A percentile compares a stretch with the other conserved stretches of the same genome.
These are phyloP conservation scores for Diutina siamensis DNA, from an alignment of 1,139 yeast genomes.

Conservation along the genomic window DNA sequence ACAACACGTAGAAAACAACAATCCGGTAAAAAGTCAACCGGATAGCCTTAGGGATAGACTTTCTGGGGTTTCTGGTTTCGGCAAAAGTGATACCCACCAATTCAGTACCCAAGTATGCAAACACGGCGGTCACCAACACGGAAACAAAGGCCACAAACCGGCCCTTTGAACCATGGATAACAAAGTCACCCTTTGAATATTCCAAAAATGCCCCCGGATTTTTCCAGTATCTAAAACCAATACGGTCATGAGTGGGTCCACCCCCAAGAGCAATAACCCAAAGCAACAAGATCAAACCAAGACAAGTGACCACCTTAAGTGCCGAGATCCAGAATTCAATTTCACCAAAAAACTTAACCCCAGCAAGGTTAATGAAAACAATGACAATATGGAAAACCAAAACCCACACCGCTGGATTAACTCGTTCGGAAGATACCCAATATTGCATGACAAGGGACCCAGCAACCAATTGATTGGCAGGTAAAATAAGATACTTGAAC, in stretches of 20 bases:
- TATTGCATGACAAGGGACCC: conserved; percentile 50
- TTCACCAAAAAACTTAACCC: conserved; percentile 49
- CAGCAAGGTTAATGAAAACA: conserved; percentile 22
- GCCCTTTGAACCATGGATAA: conserved; percentile 30
- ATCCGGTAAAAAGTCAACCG: conserved; percentile 70
- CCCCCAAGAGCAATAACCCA: conserved; percentile 45
- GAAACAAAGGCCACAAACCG: conserved; percentile 56
- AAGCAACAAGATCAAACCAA: conserved; percentile 39
- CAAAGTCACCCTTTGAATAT: conserved; percentile 17
- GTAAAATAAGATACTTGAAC: conserved; percentile 50
- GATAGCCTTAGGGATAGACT: conserved; percentile 67
- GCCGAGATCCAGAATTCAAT: conserved; percentile 57
- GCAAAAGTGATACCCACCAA: conserved; percentile 57
- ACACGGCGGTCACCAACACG: conserved; percentile 62
- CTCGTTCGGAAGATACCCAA: conserved; percentile 33
- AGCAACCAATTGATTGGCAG: conserved; percentile 52
- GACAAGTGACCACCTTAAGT: conserved; percentile 46
- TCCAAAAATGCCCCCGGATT: conserved; percentile 51
- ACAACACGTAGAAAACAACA: conserved; percentile 51
- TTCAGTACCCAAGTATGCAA: conserved; percentile 73
- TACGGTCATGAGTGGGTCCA: conserved; percentile 47
- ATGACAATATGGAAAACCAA: conserved; percentile 38
- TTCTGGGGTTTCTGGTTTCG: conserved; percentile 67
- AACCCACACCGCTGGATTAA: conserved; percentile 53
- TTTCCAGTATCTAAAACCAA: conserved; percentile 59